Evolutionary conservation across 495 filamentous ascomycete genomes (phyloP), one percentile per base, ranked within the genome.

Genomic region (Haplographium delicatum): DNA sequence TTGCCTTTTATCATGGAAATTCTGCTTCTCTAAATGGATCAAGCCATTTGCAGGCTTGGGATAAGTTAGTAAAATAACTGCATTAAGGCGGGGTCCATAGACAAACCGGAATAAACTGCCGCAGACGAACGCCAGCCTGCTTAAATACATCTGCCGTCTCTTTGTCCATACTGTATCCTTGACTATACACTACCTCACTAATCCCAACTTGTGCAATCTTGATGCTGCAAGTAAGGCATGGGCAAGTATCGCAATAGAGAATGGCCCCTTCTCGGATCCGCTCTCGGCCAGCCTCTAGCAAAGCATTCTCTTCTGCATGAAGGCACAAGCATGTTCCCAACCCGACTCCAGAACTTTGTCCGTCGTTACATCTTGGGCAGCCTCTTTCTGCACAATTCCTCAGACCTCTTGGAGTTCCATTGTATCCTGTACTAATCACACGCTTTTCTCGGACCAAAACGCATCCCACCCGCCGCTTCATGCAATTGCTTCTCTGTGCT

Each of bases 161-260:
- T 20, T 67, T 72, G 65, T 98, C 93, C 87, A 98, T 95, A 52
- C 87, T 89, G 60, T 98, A 98, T 5, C 88, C 80, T 61, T 93
- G 84, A 40, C 80, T 87, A 63, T 94, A 98, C 23, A 98, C 93
- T 22, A 98, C 93, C 71, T 98, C 93, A 19, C 75, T 81, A 25
- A 98, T 95, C 0, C 93, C 93, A 20, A 96, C 89, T 68, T 98
- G 93, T 6, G 86, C 82, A 60, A 98, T 96, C 66, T 98, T 98
- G 69, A 97, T 91, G 55, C 86, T 91, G 65, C 93, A 98, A n/a
- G 93, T 98, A 72, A 97, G 74, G 59, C 93, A 98, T 10, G 93
- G 93, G 60, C 93, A 97, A 64, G 93, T 98, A 64, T 97, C 88
- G 61, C 93, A 96, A 63, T 98, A 98, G 24, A 98, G 71, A 46